Evolutionary conservation across 2,329 filamentous ascomycete species (phyloP).

Genomic region (Fusarium zealandicum): DNA sequence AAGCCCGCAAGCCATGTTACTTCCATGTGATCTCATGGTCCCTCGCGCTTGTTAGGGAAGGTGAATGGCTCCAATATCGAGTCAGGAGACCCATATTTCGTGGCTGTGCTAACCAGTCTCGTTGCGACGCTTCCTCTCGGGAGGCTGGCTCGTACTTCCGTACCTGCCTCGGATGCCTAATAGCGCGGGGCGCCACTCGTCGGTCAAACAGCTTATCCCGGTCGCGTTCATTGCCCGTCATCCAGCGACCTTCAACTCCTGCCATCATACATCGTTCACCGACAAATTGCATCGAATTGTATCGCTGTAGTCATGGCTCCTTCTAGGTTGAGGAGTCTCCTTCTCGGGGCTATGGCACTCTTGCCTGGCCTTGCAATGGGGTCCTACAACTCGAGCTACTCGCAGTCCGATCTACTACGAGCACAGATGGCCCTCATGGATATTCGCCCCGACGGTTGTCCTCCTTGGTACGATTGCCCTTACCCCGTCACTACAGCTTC

Average conservation of each 20-base stretch:
- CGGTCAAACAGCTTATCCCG: slow-evolving; percentile 38
- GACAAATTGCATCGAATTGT: slow-evolving; percentile 29
- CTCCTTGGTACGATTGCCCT: slow-evolving; percentile 68
- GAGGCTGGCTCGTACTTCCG: slow-evolving; percentile 12
- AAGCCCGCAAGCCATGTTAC: slow-evolving; percentile 10
- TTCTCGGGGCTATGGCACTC: slow-evolving; percentile 50
- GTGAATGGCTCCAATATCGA: slow-evolving; percentile 17
- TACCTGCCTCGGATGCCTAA: slow-evolving; percentile 25
- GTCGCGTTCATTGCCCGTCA: slow-evolving; percentile 29
- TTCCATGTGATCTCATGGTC: slow-evolving; percentile 15
- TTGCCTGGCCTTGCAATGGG: slow-evolving; percentile 52
- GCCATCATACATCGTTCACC: slow-evolving; percentile 25
- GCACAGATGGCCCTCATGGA: slow-evolving; percentile 75
- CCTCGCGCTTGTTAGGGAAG: slow-evolving; percentile 16
- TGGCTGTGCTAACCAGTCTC: slow-evolving; percentile 23
- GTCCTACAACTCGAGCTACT: slow-evolving; percentile 63
- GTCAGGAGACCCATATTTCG: slow-evolving; percentile 29
- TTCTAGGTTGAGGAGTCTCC: slow-evolving; percentile 48
- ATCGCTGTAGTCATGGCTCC: slow-evolving; percentile 51
- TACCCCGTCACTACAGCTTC: neutral
- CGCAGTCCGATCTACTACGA: slow-evolving; percentile 65
- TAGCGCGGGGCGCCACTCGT: slow-evolving; percentile 39
- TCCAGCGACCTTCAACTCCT: slow-evolving; percentile 21
- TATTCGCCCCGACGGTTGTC: slow-evolving; percentile 77
- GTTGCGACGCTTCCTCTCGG: neutral